Percentiles rank a stretch among this genome's conserved stretches.
These are phyloP conservation scores for Murraya koenigii DNA, from an alignment of 345 rosid species.

Conservation along the genomic window DNA sequence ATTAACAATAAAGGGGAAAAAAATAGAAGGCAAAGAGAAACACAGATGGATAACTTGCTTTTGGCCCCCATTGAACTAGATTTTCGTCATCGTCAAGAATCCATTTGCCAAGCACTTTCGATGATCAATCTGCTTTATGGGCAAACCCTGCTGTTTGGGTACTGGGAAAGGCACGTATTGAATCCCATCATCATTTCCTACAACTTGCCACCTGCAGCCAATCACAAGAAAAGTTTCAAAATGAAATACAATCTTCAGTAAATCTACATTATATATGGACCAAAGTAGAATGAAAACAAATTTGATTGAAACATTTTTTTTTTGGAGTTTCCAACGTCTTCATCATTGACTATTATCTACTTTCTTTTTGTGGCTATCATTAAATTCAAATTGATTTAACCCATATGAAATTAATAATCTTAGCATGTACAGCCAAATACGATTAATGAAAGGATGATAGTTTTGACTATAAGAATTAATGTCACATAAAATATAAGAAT, in stretches of 20 bases:
- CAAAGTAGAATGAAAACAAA: conserved; percentile 5
- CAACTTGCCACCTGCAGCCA: conserved; percentile 70
- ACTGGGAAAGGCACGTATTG: conserved; percentile 96
- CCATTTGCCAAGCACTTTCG: not conserved
- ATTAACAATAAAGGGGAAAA: not conserved
- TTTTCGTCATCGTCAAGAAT: conserved; percentile 8
- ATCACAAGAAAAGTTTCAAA: not conserved
- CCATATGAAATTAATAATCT: not conserved
- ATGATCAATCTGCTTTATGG: conserved; percentile 35
- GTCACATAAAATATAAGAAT: not conserved
- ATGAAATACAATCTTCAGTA: not conserved
- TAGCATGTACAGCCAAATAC: not conserved
- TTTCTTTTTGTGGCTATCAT: not conserved
- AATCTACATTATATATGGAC: not conserved
- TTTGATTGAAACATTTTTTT: conserved; percentile 2
- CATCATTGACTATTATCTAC: not conserved
- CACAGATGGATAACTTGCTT: conserved; percentile 13
- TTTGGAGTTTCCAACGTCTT: not conserved
- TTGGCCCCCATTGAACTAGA: conserved; percentile 8
- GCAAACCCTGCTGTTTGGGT: conserved; percentile 74
- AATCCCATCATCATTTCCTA: conserved; percentile 70
- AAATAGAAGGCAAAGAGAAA: not conserved
- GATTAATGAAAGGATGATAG: not conserved
- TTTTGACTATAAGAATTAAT: not conserved
- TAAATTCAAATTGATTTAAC: not conserved